Evolutionary conservation across 768 basidiomycete genomes (phyloP), one percentile per base, ranked within the genome.

Genomic region (Mycena rebaudengoi): DNA sequence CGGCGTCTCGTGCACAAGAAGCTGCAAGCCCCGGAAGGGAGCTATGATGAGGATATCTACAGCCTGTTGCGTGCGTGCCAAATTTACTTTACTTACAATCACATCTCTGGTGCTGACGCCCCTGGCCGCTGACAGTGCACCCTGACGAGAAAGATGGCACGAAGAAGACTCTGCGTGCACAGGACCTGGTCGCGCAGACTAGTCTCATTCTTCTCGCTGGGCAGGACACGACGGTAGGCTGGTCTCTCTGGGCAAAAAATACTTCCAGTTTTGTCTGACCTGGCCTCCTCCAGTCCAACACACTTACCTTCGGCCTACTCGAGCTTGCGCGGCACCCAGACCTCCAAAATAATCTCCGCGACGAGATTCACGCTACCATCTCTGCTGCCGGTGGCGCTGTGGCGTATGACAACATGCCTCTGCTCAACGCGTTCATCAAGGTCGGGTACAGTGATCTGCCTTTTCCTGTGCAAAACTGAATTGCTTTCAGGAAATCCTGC

Each of bases 301-400:
- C 80, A 4, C 35, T 82, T 30, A 71, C 73, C 43, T 88, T 83
- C 81, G 74, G 77, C 4, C 70, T 87, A 6, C 76, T 83, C 62
- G 79, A 82, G 46, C 78, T 89, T 16, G 77, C 83, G 5, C 77
- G 73, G 43, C 68, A 80, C 53, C 82, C 80, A 0, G 73, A 80
- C 4, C 66, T 80, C 7, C 87, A 89, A 69, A 72, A 71, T 4
- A 75, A 75, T 51, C 78, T 88, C 8, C 80, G 88, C 28, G 70
- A 73, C 0, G 87, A 87, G 70, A 70, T 83, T 12, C 56, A 29
- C 46, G 18, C 28, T 5, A 49, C 46, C 28, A 21, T 62, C 28
- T 50, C 35, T 7, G 46, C 29, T 2, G 29, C 30, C 18, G 7
- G 53, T 25, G 29, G 16, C 23, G 37, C 18, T 23, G 54, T 55